Percentiles rank a stretch among this genome's conserved stretches.
Evolutionary conservation across 371 early-diverging fungal genomes (phyloP).

Genomic region (Mortierella sp.): DNA sequence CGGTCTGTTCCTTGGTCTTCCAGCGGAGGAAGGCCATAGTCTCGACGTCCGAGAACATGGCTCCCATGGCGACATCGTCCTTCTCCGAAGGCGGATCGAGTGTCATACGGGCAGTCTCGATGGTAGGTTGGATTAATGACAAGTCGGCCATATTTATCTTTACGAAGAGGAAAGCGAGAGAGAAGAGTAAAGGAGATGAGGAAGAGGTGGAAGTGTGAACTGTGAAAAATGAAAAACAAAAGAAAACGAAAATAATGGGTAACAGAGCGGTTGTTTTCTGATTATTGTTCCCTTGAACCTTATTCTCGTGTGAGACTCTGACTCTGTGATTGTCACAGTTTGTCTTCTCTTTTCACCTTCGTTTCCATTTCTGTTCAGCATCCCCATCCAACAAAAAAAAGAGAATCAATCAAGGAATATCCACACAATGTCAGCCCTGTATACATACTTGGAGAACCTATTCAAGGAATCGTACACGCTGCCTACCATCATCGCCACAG

Average conservation of each 20-base stretch:
- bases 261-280: background rate
- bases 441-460: conserved; percentile 22
- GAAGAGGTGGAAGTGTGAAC: background rate
- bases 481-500: conserved; percentile 26
- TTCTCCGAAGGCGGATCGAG: conserved; percentile 27
- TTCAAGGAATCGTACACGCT: conserved; percentile 36
- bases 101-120: conserved; percentile 36
- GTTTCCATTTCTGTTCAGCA: background rate
- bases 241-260: background rate
- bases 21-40: conserved; percentile 48
- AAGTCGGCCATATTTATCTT: conserved; percentile 14
- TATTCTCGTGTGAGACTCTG: too few species aligned
- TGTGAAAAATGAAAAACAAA: background rate
- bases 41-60: conserved; percentile 48
- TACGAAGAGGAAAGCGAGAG: background rate
- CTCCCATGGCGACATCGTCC: conserved; percentile 47
- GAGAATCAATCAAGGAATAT: too few species aligned
- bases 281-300: too few species aligned
- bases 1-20: conserved; percentile 47
- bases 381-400: too few species aligned
- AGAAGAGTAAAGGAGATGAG: background rate
- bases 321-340: background rate
- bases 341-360: background rate
- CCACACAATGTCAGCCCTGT: too few species aligned
- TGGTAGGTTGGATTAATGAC: conserved; percentile 6